Conservation (phyloP, 1,284 basidiomycete genomes). For the Naganishia albida region DNA sequence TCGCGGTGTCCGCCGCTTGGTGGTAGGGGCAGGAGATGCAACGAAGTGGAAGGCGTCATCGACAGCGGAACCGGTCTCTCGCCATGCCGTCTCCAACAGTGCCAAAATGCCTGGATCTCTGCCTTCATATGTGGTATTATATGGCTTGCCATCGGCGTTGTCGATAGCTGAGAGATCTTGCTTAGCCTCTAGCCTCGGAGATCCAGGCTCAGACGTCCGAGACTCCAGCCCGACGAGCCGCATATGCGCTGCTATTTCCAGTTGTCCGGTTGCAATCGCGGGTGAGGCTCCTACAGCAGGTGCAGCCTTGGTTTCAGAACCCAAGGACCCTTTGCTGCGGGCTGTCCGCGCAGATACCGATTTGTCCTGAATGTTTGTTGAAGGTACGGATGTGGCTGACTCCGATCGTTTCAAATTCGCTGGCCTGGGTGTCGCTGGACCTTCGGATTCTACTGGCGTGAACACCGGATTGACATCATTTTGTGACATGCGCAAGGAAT, state of each 20-base stretch:
- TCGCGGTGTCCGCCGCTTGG: conserved; percentile 20
- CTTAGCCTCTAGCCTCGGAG: conserved; percentile 54
- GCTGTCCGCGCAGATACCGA: conserved; percentile 7
- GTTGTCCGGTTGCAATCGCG: conserved; percentile 70
- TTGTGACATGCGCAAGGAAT: conserved; percentile 27
- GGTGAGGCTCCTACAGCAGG: conserved; percentile 78
- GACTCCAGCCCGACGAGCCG: conserved; percentile 39
- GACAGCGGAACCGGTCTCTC: conserved; percentile 25
- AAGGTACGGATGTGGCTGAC: conserved; percentile 21
- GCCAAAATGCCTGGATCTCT: conserved; percentile 26
- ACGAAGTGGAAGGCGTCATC: conserved; percentile 25
- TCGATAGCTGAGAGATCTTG: conserved; percentile 37
- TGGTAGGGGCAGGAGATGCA: not conserved
- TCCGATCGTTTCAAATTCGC: conserved; percentile 1
- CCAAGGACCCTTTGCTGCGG: conserved; percentile 31
- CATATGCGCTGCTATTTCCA: conserved; percentile 68
- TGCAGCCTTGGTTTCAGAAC: conserved; percentile 74
- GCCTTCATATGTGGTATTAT: conserved; percentile 59
- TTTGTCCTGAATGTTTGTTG: conserved; percentile 26
- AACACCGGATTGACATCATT: conserved; percentile 9
- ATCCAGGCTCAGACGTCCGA: conserved; percentile 3
- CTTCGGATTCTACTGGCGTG: conserved; percentile 44
- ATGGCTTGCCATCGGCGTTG: conserved; percentile 38
- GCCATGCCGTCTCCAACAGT: conserved; percentile 21
- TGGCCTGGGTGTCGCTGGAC: conserved; percentile 40